phyloP scores from a whole-genome alignment of 768 basidiomycete species.

The Suillus subaureus region DNA sequence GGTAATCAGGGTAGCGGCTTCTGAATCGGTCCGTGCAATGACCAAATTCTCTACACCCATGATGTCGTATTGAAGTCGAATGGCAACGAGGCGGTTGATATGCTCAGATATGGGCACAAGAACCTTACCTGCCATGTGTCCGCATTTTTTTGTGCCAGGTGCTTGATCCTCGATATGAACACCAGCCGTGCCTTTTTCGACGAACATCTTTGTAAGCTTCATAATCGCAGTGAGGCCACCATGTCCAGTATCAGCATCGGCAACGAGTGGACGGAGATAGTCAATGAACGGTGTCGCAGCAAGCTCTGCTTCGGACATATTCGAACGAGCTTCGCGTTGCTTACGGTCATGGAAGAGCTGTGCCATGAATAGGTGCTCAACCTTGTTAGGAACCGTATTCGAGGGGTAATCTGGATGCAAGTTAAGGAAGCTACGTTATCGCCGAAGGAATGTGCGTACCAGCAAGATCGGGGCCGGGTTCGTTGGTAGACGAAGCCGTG shows the following conservation, averaged over 20 bases:
- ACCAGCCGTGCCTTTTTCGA: conserved; percentile 97
- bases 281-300: conserved; percentile 73
- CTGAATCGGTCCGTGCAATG: conserved; percentile 94
- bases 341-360: conserved; percentile 99
- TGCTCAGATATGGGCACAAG: conserved; percentile 97
- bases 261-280: conserved; percentile 92
- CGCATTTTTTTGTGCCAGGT: conserved; percentile 95
- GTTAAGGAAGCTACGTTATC: conserved; percentile 4
- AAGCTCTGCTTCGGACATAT: conserved; percentile 70
- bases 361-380: conserved; percentile 96
- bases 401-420: conserved; percentile 82
- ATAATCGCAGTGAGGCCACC: conserved; percentile 97
- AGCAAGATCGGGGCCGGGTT: conserved; percentile 98
- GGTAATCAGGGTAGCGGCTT: conserved; percentile 95
- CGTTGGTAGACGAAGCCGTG: conserved; percentile 91
- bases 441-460: conserved; percentile 45
- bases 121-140: conserved; percentile 95
- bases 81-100: conserved; percentile 96
- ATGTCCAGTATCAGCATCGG: conserved; percentile 98
- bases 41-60: conserved; percentile 97
- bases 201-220: conserved; percentile 99
- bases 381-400: conserved; percentile 98
- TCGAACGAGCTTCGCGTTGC: conserved; percentile 80
- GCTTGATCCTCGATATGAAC: conserved; percentile 99
- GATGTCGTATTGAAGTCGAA: conserved; percentile 96